Evolutionary conservation across 768 basidiomycete genomes (phyloP).

Genomic region (Phanerochaete carnosa): DNA sequence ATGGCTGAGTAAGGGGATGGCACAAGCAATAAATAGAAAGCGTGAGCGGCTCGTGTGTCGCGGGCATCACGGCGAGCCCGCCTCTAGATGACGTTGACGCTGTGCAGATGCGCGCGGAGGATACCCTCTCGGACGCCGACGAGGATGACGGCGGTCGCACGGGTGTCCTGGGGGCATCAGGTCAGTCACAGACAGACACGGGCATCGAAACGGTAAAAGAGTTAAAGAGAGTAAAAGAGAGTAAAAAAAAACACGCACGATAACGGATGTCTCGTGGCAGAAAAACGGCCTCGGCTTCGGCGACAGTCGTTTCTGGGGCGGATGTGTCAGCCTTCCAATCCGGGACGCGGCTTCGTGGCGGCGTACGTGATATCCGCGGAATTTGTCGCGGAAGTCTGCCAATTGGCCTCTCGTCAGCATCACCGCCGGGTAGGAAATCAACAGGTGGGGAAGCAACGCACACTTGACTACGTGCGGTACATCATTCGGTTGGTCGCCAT

Average conservation of each 20-base stretch:
- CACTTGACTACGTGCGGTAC: constrained; percentile 59
- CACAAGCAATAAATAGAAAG: not conserved
- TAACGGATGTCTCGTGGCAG: constrained; percentile 68
- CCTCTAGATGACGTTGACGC: constrained; percentile 28
- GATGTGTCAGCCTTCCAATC: not conserved
- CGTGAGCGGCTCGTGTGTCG: not conserved
- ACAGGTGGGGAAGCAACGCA: constrained; percentile 34
- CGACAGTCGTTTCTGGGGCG: constrained; percentile 49
- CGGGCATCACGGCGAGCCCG: not conserved
- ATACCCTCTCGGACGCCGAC: constrained; percentile 42
- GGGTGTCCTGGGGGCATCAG: constrained; percentile 29
- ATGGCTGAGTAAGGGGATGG: not conserved
- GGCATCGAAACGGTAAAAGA: too few species aligned
- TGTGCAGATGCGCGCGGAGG: constrained; percentile 30
- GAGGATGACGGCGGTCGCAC: constrained; percentile 35
- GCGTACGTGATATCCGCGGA: constrained; percentile 57
- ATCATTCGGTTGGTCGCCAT: constrained; percentile 56
- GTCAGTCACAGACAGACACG: too few species aligned
- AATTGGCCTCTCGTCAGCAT: not conserved
- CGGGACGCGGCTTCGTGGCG: not conserved
- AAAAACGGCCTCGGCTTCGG: constrained; percentile 58
- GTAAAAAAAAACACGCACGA: constrained; percentile 41
- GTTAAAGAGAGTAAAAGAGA: not conserved
- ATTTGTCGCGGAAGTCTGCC: constrained; percentile 72
- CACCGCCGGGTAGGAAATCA: not conserved